Conservation (phyloP, 768 basidiomycete species). For the Collybia mongolica region DNA sequence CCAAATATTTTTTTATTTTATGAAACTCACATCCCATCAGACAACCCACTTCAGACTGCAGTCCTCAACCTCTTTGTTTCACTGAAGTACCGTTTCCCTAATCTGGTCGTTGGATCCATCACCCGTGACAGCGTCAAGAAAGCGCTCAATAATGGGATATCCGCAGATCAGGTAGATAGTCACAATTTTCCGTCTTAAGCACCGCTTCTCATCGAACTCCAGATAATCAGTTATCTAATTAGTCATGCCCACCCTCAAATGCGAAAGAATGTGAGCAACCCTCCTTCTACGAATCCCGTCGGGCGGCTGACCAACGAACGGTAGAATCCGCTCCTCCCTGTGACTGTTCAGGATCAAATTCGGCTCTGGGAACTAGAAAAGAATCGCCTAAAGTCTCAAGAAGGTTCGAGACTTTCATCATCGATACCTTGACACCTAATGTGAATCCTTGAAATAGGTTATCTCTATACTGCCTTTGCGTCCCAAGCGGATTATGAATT, state of each 20-base stretch:
- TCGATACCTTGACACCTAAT: constrained; percentile 13
- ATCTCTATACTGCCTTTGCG: constrained; percentile 85
- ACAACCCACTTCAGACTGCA: constrained; percentile 94
- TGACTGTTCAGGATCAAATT: constrained; percentile 98
- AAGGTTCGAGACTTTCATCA: constrained; percentile 54
- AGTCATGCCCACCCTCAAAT: constrained; percentile 98
- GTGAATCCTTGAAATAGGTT: constrained; percentile 47
- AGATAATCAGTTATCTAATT: constrained; percentile 95
- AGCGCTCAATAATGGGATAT: constrained; percentile 92
- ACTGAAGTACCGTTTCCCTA: constrained; percentile 92
- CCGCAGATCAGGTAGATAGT: constrained; percentile 82
- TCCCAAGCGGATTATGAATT: constrained; percentile 87
- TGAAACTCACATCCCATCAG: constrained; percentile 38
- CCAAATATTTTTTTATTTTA: constrained; percentile 17
- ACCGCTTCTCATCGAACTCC: constrained; percentile 6
- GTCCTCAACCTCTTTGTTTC: constrained; percentile 93
- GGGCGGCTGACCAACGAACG: constrained; percentile 9
- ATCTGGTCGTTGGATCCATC: constrained; percentile 93
- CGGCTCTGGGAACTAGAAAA: constrained; percentile 96
- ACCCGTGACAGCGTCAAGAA: constrained; percentile 95
- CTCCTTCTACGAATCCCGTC: neutral
- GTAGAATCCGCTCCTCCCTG: constrained; percentile 90
- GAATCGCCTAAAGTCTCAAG: constrained; percentile 84
- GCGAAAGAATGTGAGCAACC: constrained; percentile 77
- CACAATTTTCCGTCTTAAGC: constrained; percentile 15